Base-by-base conservation (phyloP, 1,284 basidiomycete genomes). In the Stereum hirsutum region DNA sequence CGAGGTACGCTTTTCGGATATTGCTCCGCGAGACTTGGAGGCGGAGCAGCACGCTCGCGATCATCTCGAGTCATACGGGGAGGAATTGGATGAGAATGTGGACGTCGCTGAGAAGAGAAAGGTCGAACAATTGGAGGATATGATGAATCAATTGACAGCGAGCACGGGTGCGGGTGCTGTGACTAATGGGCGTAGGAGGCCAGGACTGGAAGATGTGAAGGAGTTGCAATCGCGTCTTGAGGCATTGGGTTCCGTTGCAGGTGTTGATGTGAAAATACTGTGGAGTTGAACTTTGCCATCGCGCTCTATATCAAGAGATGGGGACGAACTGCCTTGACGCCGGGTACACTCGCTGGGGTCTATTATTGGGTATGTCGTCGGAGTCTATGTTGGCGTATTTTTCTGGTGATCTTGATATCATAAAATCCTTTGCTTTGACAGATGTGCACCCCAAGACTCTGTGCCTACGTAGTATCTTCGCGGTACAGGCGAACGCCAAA, bases 41-140 rank as follows among this genome's bases (percentile, higher is more conserved):
- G 87, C 86, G 0, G 75, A 82, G 52, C 69, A 67, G 43, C 86
- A 90, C 58, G 82, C 79, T 4, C 66, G 67, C 38, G 71, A 80
- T 47, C 84, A 87, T 57, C 58, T 78, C 12, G 69, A 66, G 28
- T 52, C 54, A 3, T 61, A 65, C 24, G 54, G 56, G 35, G 53
- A 47, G 20, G 50, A 46, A n/a, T 48, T 65, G 44, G 62, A 64
- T 21, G 55, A 56, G 31, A 54, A 64, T 45, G 69, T 73, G 42
- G 69, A 69, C 46, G 45, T 74, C 25, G 59, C 58, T 40, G 65
- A 69, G 44, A 74, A 70, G 50, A 57, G 63, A 41, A 60, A 69
- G 42, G 62, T 78, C 57, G 78, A 80, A 53, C 60, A 58, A 1
- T 52, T 80, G 44, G 77, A 79, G 53, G 74, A 79, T 51, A 67